phyloP scores from a whole-genome alignment of 108 stramenopile genomes.

The Craspedostauros australis region DNA sequence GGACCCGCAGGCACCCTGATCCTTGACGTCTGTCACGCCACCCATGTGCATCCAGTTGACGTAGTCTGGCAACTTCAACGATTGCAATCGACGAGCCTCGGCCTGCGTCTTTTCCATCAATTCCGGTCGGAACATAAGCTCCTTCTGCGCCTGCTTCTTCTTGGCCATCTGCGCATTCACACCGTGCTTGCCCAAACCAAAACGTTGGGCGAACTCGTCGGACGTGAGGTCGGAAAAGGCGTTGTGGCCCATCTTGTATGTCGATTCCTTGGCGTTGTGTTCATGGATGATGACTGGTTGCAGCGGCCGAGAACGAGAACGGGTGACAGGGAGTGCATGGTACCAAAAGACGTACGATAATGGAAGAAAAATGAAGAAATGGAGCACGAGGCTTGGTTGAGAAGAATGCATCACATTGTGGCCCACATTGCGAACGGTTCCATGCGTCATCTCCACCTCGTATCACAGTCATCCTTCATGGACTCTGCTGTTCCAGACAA shows the following conservation, averaged over 20 bases:
- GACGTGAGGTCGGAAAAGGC: constrained; percentile 82
- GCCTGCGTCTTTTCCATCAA: constrained; percentile 12
- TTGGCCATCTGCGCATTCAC: constrained; percentile 15
- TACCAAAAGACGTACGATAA: no score
- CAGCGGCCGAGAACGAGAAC: not conserved
- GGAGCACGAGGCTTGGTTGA: not conserved
- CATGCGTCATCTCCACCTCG: no score
- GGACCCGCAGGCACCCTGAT: constrained; percentile 91
- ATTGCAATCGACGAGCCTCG: constrained; percentile 13
- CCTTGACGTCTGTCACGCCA: constrained; percentile 85
- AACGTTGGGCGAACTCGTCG: constrained; percentile 73
- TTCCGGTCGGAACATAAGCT: constrained; percentile 19
- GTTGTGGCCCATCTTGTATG: constrained; percentile 88
- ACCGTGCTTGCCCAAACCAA: constrained; percentile 50
- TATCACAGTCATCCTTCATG: no score
- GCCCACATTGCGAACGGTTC: not conserved
- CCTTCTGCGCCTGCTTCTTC: constrained; percentile 16
- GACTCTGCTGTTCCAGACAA: no score
- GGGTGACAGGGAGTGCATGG: not conserved
- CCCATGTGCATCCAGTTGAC: constrained; percentile 82
- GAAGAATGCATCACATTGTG: not conserved
- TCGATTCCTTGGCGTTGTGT: no score
- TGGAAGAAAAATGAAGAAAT: not conserved
- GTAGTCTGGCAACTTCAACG: constrained; percentile 43
- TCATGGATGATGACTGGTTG: not conserved